Conservation (phyloP, 352 stramenopile species). For the Elongisporangium prolatum region DNA sequence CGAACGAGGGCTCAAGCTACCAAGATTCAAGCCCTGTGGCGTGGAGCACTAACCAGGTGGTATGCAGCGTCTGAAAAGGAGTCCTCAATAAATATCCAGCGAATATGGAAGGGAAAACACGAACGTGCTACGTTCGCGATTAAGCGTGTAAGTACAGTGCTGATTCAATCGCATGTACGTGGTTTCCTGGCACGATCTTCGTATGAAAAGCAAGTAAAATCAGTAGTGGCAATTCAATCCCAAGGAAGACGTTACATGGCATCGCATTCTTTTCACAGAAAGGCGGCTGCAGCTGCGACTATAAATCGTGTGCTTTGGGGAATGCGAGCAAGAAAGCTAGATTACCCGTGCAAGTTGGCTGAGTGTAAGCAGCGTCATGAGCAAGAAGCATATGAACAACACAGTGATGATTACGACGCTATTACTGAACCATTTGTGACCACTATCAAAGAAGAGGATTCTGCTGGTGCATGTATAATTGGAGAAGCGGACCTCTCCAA, state of each 20-base stretch:
- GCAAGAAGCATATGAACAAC: background rate
- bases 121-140: conserved; percentile 21
- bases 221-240: conserved; percentile 22
- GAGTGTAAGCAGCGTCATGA: background rate
- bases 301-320: conserved; percentile 32
- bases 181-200: conserved; percentile 13
- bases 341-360: background rate
- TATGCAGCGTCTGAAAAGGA: conserved; percentile 6
- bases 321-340: conserved; percentile 13
- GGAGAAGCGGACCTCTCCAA: background rate
- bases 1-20: conserved; percentile 11
- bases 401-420: background rate
- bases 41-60: conserved; percentile 13
- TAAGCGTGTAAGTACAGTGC: conserved; percentile 21
- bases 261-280: conserved; percentile 11
- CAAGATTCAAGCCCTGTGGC: conserved; percentile 25
- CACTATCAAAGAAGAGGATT: background rate
- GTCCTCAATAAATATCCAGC: conserved; percentile 26
- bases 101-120: conserved; percentile 19
- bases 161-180: conserved; percentile 27
- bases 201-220: conserved; percentile 11
- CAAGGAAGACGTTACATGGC: conserved; percentile 18
- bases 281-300: conserved; percentile 10
- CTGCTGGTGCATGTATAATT: background rate
- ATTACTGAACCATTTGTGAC: background rate